phyloP scores from a whole-genome alignment of 83 land plant genomes.

The Thuja plicata region DNA sequence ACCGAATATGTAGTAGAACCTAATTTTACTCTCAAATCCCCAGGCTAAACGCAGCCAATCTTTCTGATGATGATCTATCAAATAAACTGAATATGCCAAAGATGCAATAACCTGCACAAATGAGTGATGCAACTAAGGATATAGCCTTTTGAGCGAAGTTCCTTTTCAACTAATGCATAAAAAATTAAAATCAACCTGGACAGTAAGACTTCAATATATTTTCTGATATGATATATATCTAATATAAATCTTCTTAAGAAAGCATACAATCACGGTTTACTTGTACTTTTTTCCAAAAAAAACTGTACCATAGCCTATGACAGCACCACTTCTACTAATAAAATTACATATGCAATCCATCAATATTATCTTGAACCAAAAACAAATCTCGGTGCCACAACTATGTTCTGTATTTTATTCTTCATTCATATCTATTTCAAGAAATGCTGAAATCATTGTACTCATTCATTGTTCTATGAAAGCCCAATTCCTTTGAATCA shows the following conservation, averaged over 20 bases:
- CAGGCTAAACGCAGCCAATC: conserved; percentile 73
- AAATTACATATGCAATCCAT: no score
- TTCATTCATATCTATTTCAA: neutral
- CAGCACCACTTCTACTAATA: neutral
- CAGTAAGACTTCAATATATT: neutral
- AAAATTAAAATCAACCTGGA: neutral
- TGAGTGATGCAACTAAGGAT: neutral
- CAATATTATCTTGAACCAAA: neutral
- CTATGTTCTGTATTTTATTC: neutral
- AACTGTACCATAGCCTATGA: neutral
- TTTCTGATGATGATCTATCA: conserved; percentile 68
- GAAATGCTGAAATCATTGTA: neutral
- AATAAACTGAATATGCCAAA: conserved; percentile 70
- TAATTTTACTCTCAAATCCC: conserved; percentile 72
- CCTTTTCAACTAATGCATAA: neutral
- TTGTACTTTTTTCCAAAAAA: neutral
- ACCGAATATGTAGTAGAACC: conserved; percentile 97
- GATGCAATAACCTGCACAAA: conserved; percentile 72
- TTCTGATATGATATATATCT: neutral
- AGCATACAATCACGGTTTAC: neutral
- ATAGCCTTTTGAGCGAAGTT: neutral
- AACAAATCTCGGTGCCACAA: neutral
- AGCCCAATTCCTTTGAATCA: neutral
- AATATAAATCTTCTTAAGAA: neutral
- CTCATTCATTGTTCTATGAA: neutral